Percentiles rank a stretch among this genome's conserved stretches.
These are phyloP conservation scores for Cladosporium austrohemisphaericum DNA, from an alignment of 2,329 filamentous ascomycete species.

Conservation along the genomic window DNA sequence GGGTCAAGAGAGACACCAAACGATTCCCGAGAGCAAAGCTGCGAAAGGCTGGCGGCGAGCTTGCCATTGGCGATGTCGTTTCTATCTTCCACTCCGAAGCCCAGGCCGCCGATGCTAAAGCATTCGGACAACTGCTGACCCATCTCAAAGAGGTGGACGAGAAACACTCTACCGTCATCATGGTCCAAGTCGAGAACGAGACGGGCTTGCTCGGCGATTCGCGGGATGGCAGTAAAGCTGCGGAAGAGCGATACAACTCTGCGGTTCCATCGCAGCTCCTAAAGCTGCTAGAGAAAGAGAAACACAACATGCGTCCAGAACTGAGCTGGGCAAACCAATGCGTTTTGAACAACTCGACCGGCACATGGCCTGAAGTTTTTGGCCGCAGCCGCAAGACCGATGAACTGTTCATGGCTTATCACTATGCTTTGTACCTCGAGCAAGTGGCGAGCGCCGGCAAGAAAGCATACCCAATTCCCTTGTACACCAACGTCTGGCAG, in stretches of 20 bases:
- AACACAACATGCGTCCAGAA: background rate
- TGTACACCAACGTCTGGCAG: slow-evolving; percentile 48
- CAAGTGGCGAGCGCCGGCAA: slow-evolving; percentile 42
- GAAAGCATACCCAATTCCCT: slow-evolving; percentile 39
- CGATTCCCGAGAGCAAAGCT: slow-evolving; percentile 34
- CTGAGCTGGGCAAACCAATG: slow-evolving; percentile 3
- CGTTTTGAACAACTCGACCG: slow-evolving; percentile 15
- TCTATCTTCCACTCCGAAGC: slow-evolving; percentile 38
- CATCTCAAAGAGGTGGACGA: slow-evolving; percentile 45
- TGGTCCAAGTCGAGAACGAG: slow-evolving; percentile 59
- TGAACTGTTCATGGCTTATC: slow-evolving; percentile 49
- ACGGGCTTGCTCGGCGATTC: slow-evolving; percentile 51
- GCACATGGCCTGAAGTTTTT: slow-evolving; percentile 41
- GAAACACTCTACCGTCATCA: slow-evolving; percentile 49
- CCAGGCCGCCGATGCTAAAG: slow-evolving; percentile 37
- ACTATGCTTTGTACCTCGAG: slow-evolving; percentile 42
- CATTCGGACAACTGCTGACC: slow-evolving; percentile 38
- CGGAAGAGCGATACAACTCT: slow-evolving; percentile 41
- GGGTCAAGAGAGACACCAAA: slow-evolving; percentile 36
- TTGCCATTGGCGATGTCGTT: slow-evolving; percentile 31
- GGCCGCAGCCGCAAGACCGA: slow-evolving; percentile 38
- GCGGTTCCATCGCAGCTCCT: slow-evolving; percentile 38
- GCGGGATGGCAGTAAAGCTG: slow-evolving; percentile 43
- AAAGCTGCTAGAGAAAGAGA: slow-evolving; percentile 23
- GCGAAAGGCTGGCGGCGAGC: slow-evolving; percentile 25